A percentile compares a stretch with the other conserved stretches of the same genome.
Evolutionary conservation across 2,329 filamentous ascomycete species (phyloP).

Genomic region (Zymoseptoria pseudotritici): DNA sequence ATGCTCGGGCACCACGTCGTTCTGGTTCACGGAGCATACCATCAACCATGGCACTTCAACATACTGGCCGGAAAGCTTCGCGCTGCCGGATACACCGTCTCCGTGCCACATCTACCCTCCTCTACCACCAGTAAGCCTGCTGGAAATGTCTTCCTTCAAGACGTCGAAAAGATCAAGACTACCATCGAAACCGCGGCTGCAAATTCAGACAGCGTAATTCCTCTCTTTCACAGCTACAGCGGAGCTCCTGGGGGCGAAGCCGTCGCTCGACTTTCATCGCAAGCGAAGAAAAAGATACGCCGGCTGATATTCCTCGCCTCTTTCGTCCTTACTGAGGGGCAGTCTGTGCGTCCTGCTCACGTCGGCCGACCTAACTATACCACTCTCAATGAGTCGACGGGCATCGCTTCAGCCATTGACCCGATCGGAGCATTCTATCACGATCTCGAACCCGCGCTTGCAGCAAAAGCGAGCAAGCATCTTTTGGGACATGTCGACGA

Average conservation of each 20-base stretch:
- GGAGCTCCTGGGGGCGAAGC: constrained; percentile 16
- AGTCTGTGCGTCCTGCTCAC: neutral
- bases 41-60: constrained; percentile 13
- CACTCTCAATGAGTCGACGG: neutral
- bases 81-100: constrained; percentile 9
- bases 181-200: constrained; percentile 12
- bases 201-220: constrained; percentile 10
- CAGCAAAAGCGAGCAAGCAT: constrained; percentile 8
- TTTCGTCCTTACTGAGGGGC: constrained; percentile 9
- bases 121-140: neutral
- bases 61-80: constrained; percentile 8
- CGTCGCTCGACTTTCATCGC: constrained; percentile 7
- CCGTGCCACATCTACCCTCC: constrained; percentile 11
- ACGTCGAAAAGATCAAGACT: constrained; percentile 9
- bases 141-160: constrained; percentile 4
- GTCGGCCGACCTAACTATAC: neutral
- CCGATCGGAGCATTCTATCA: constrained; percentile 14
- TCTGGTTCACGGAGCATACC: constrained; percentile 16
- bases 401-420: constrained; percentile 4
- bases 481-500: constrained; percentile 6
- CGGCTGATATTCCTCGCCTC: constrained; percentile 13
- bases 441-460: constrained; percentile 11
- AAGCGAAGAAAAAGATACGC: constrained; percentile 8
- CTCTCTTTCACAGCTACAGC: constrained; percentile 15
- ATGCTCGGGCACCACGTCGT: constrained; percentile 16